These are phyloP conservation scores for Cyphellophora europaea DNA, from an alignment of 2,329 filamentous ascomycete species.

Conservation along the genomic window DNA sequence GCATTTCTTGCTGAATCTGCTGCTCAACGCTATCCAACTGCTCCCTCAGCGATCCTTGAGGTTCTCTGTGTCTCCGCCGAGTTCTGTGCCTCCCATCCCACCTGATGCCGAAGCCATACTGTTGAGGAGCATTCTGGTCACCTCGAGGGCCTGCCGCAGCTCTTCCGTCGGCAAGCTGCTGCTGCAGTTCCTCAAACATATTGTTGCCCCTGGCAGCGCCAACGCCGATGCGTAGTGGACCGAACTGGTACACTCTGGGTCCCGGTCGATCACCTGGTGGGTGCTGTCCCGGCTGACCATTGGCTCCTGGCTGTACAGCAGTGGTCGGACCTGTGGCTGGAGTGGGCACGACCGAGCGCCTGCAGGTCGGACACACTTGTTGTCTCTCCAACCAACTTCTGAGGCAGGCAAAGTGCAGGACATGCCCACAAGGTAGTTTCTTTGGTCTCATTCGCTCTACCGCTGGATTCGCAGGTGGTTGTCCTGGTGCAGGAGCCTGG, in stretches of 20 bases:
- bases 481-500: slow-evolving; percentile 40
- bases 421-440: slow-evolving; percentile 92
- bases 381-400: slow-evolving; percentile 96
- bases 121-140: slow-evolving; percentile 25
- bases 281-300: slow-evolving; percentile 16
- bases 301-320: slow-evolving; percentile 9
- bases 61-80: slow-evolving; percentile 16
- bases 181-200: slow-evolving; percentile 54
- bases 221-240: slow-evolving; percentile 66
- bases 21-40: slow-evolving; percentile 60
- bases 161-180: slow-evolving; percentile 48
- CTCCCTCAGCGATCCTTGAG: slow-evolving; percentile 20
- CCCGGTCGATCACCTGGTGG: slow-evolving; percentile 29
- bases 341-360: slow-evolving; percentile 62
- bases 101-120: slow-evolving; percentile 32
- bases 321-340: slow-evolving; percentile 24
- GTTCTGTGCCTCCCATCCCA: slow-evolving; percentile 17
- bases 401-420: slow-evolving; percentile 86
- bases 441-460: slow-evolving; percentile 83
- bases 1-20: slow-evolving; percentile 59
- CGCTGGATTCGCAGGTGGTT: slow-evolving; percentile 31
- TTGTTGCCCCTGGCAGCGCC: slow-evolving; percentile 49
- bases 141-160: slow-evolving; percentile 25
- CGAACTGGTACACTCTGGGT: slow-evolving; percentile 60
- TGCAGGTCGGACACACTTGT: slow-evolving; percentile 92